phyloP scores from a whole-genome alignment of 139 green algal species.

The Picochlorum sp. region DNA sequence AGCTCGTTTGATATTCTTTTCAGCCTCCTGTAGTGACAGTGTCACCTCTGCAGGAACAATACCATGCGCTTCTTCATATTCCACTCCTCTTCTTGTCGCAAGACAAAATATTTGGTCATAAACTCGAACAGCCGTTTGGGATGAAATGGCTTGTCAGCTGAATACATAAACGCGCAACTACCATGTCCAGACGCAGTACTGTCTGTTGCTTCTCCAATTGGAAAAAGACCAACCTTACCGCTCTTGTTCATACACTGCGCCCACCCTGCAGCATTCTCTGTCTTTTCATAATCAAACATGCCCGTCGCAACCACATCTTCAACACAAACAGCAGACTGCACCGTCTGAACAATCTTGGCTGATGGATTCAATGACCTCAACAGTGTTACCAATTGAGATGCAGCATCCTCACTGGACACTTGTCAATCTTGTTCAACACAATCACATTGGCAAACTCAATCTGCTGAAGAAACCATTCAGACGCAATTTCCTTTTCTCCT shows the following conservation, averaged over 20 bases:
- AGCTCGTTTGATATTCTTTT: too few species aligned
- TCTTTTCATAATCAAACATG: conserved; percentile 55
- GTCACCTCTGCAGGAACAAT: not conserved
- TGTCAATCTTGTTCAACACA: conserved; percentile 72
- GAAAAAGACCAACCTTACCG: conserved; percentile 31
- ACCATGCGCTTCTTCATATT: not conserved
- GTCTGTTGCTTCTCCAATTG: conserved; percentile 50
- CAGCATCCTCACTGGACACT: conserved; percentile 10
- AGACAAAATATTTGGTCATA: conserved; percentile 28
- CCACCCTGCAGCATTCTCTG: conserved; percentile 53
- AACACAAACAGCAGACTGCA: conserved; percentile 11
- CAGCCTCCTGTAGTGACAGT: not conserved
- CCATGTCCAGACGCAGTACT: conserved; percentile 46
- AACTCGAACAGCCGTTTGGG: conserved; percentile 54
- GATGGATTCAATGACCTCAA: conserved; percentile 46
- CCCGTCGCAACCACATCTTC: conserved; percentile 43
- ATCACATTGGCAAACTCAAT: conserved; percentile 47
- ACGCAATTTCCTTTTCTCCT: conserved; percentile 45
- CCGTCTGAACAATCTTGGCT: conserved; percentile 30
- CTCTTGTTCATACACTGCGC: conserved; percentile 31
- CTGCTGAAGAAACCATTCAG: conserved; percentile 60
- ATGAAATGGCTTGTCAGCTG: conserved; percentile 62
- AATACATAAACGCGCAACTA: conserved; percentile 62
- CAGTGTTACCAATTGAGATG: conserved; percentile 11
- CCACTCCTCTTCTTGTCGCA: conserved; percentile 21